Percentiles rank a stretch among this genome's conserved stretches.
Evolutionary conservation across 805 yeast genomes (phyloP).

Genomic region (Pichia pseudocactophila): DNA sequence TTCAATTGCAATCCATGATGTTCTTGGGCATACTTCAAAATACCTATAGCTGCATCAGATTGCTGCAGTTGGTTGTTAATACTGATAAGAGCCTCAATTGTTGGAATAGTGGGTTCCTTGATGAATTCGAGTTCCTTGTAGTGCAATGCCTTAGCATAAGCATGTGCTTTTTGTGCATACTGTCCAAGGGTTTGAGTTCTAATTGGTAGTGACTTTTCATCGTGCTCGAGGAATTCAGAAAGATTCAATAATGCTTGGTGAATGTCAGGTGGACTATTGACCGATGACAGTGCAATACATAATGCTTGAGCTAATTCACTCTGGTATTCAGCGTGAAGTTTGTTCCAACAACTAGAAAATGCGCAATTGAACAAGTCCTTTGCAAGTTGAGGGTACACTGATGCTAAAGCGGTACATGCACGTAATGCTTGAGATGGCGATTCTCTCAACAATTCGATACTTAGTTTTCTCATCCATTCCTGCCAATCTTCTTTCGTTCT

Average conservation of each 20-base stretch:
- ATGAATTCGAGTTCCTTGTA: conserved; percentile 92
- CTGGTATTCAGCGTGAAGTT: conserved; percentile 78
- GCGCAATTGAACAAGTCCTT: conserved; percentile 88
- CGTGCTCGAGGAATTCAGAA: conserved; percentile 97
- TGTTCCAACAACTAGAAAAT: conserved; percentile 94
- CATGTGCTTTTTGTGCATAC: conserved; percentile 92
- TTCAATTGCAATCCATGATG: conserved; percentile 85
- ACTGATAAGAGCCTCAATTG: conserved; percentile 84
- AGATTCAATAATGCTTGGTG: conserved; percentile 81
- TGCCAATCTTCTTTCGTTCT: conserved; percentile 95
- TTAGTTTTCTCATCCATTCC: conserved; percentile 87
- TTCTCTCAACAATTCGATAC: conserved; percentile 79
- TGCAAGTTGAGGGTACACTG: conserved; percentile 80
- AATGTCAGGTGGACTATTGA: conserved; percentile 92
- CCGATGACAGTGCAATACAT: conserved; percentile 79
- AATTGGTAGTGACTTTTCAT: conserved; percentile 87
- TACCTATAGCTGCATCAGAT: conserved; percentile 96
- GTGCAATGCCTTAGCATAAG: conserved; percentile 94
- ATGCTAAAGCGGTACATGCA: conserved; percentile 86
- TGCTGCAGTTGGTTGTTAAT: conserved; percentile 94
- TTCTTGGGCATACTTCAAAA: conserved; percentile 85
- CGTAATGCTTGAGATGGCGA: conserved; percentile 91
- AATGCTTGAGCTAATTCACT: conserved; percentile 81
- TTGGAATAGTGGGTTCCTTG: conserved; percentile 84
- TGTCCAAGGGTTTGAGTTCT: conserved; percentile 84